phyloP scores from a whole-genome alignment of 2,329 filamentous ascomycete species.

The Xylaria sp. region DNA sequence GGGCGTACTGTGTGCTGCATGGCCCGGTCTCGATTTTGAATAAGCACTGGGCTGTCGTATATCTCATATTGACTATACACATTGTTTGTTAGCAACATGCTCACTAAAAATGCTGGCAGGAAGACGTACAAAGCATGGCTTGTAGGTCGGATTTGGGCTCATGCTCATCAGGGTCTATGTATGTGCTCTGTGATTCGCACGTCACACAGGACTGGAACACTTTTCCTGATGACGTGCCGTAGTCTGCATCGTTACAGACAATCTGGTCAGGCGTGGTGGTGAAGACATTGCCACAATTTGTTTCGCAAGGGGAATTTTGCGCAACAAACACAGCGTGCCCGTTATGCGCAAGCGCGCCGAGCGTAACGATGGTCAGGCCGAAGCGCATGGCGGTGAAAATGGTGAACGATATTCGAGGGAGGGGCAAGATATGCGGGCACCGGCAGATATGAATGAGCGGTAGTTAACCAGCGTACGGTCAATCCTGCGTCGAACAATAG shows the following conservation, averaged over 20 bases:
- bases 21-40: slow-evolving; percentile 59
- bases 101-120: background rate
- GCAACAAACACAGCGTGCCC: slow-evolving; percentile 29
- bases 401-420: slow-evolving; percentile 7
- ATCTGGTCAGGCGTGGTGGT: slow-evolving; percentile 57
- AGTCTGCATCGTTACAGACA: slow-evolving; percentile 58
- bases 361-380: slow-evolving; percentile 13
- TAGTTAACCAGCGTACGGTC: slow-evolving; percentile 1
- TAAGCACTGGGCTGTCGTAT: slow-evolving; percentile 65
- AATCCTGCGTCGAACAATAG: slow-evolving; percentile 13
- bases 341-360: slow-evolving; percentile 24
- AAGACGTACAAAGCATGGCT: slow-evolving; percentile 64
- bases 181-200: slow-evolving; percentile 64
- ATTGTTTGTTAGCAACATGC: slow-evolving; percentile 38
- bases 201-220: slow-evolving; percentile 63
- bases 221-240: slow-evolving; percentile 56
- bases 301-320: slow-evolving; percentile 59
- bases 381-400: slow-evolving; percentile 23
- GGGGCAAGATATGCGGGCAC: slow-evolving; percentile 10
- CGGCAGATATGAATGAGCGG: background rate
- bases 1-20: slow-evolving; percentile 63
- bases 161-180: slow-evolving; percentile 52
- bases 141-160: slow-evolving; percentile 60
- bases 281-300: slow-evolving; percentile 65
- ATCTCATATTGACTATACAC: slow-evolving; percentile 67